Evolutionary conservation across 1,284 basidiomycete genomes (phyloP), one percentile per base, ranked within the genome.

Genomic region (Leccinum solheimii): DNA sequence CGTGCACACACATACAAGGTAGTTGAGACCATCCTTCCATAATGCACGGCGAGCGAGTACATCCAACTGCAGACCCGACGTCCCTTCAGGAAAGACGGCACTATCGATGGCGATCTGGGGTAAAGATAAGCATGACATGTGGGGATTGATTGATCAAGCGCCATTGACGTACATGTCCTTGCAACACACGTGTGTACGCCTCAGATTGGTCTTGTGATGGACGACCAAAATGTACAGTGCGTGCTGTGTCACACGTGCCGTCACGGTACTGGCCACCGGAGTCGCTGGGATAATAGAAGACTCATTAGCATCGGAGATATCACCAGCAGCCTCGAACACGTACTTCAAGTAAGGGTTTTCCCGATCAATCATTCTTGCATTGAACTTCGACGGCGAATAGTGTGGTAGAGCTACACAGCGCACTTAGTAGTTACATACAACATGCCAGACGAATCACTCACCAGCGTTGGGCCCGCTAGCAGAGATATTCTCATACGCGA

Each of bases 401-500:
- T 99, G 97, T 4, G 97, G 95, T 40, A 97, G 79, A 23, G 97
- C 97, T 77, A 59, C 45, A 56, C 19, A 36, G 27, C 3, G 49
- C 43, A 49, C 49, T 69, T 21, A 70, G 54, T 51, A 34, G 32
- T 36, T 51, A 45, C 43, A 56, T 9, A 61, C 43, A 1, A 45
- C 38, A 55, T 34, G 49, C 51, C 43, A 60, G n/a, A 48, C 4
- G 21, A 50, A 50, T 54, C n/a, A 59, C 79, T 63, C 61, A 81
- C 82, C 81, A 50, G 92, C 95, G 72, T 99, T 97, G 2, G 92
- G 83, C 0, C 96, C 97, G 36, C 85, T 88, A 0, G 93, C 96
- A 27, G 93, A 95, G 66, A 98, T 98, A 63, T 94, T 96, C 70
- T 94, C 91, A 69, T 98, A 98, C 2, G 95, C 95, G 26, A 95